These are phyloP conservation scores for Boletus calvinii DNA, from an alignment of 1,284 basidiomycete genomes.

Conservation along the genomic window DNA sequence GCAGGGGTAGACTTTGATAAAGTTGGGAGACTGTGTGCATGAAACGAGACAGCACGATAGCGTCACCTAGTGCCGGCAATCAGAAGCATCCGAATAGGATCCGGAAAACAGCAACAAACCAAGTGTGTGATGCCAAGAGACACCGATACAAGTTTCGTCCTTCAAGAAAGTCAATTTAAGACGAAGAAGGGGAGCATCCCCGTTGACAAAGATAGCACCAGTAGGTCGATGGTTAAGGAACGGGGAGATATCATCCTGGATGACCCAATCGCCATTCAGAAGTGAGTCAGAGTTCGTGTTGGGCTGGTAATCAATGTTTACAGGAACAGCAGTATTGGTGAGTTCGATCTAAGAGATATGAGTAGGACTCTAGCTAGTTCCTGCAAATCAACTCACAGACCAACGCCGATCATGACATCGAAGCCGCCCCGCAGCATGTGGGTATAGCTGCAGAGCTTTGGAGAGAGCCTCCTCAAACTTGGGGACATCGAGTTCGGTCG, in stretches of 20 bases:
- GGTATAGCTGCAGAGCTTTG: conserved; percentile 24
- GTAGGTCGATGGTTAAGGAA: conserved; percentile 19
- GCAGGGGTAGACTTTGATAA: conserved; percentile 22
- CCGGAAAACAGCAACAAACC: conserved; percentile 7
- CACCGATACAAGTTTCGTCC: conserved; percentile 30
- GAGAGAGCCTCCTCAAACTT: conserved; percentile 29
- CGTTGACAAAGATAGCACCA: conserved; percentile 13
- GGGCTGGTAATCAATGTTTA: conserved; percentile 15
- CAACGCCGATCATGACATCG: conserved; percentile 20
- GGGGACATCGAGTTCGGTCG: conserved; percentile 21
- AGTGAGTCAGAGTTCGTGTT: conserved; percentile 10
- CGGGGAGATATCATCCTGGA: conserved; percentile 27
- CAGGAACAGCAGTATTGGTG: conserved; percentile 19
- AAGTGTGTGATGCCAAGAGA: conserved; percentile 36
- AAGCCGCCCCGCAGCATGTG: conserved; percentile 30
- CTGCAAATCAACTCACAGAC: conserved; percentile 24
- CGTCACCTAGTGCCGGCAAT: conserved; percentile 29
- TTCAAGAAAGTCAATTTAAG: conserved; percentile 30
- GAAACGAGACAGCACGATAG: conserved; percentile 27
- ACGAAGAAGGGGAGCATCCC: conserved; percentile 25
- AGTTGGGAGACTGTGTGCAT: conserved; percentile 30
- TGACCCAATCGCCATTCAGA: conserved; percentile 25
- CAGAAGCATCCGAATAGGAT: not conserved
- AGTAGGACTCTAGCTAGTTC: not conserved
- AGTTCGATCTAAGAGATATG: conserved; percentile 25